phyloP scores from a whole-genome alignment of 2,329 filamentous ascomycete genomes.

The Colletotrichum orchidophilum region DNA sequence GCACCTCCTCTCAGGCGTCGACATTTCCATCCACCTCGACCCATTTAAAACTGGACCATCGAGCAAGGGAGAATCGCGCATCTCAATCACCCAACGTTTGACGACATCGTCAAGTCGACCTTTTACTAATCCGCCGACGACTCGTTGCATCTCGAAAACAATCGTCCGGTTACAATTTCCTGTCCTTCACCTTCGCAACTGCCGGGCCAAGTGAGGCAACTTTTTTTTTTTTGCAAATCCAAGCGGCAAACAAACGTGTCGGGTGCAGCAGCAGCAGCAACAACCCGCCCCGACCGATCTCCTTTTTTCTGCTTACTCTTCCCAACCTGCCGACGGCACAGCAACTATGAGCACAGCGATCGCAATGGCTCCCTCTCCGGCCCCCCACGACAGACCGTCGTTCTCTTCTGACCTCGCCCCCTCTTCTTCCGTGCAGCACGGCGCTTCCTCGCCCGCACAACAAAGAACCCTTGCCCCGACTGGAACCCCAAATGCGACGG shows the following conservation, averaged over 20 bases:
- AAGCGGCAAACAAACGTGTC: conserved; percentile 12
- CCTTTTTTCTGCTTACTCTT: not conserved
- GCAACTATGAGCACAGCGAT: conserved; percentile 72
- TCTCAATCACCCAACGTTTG: conserved; percentile 20
- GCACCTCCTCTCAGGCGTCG: conserved; percentile 9
- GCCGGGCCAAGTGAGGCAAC: conserved; percentile 1
- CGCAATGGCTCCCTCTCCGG: conserved; percentile 74
- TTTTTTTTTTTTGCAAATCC: conserved; percentile 8
- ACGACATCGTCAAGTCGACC: conserved; percentile 24
- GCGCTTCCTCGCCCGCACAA: conserved; percentile 54
- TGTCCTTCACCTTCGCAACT: not conserved
- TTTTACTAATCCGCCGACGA: not conserved
- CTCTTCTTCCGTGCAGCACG: conserved; percentile 36
- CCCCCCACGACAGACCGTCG: conserved; percentile 71
- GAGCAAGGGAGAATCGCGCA: conserved; percentile 31
- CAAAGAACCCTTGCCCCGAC: conserved; percentile 52
- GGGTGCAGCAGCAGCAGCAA: conserved; percentile 17
- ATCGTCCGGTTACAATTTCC: not conserved
- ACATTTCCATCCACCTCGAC: conserved; percentile 21
- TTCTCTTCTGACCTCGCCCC: conserved; percentile 62
- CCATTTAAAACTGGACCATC: conserved; percentile 27
- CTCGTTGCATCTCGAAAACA: not conserved
- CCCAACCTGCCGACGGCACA: not conserved
- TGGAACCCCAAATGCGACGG: conserved; percentile 53
- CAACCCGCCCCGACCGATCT: conserved; percentile 7